These are phyloP conservation scores for Trichoderma guizhouense DNA, from an alignment of 2,329 filamentous ascomycete genomes.

Conservation along the genomic window DNA sequence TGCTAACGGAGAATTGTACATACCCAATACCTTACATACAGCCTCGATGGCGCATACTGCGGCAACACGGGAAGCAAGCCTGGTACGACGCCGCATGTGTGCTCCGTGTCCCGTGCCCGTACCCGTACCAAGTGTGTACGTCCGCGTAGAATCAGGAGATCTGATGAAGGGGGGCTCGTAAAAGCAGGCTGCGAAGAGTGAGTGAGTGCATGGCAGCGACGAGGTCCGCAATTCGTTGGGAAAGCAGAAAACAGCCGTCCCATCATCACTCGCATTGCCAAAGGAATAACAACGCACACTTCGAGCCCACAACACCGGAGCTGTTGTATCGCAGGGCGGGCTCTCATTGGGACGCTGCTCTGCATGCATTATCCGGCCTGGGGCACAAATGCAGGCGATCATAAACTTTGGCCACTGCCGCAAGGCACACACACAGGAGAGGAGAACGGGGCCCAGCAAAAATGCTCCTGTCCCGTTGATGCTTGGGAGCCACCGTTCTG, in stretches of 20 bases:
- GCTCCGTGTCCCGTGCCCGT: not conserved
- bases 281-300: conserved; percentile 18
- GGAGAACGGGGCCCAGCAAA: conserved; percentile 6
- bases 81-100: conserved; percentile 7
- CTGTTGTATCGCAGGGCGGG: conserved; percentile 9
- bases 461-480: not conserved
- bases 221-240: conserved; percentile 10
- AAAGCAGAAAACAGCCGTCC: conserved; percentile 6
- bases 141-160: not conserved
- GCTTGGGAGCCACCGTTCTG: not conserved
- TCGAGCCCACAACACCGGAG: conserved; percentile 12
- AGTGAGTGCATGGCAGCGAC: conserved; percentile 4
- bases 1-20: not conserved
- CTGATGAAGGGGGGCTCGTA: not conserved
- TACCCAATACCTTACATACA: not conserved
- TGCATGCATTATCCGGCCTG: conserved; percentile 17
- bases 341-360: conserved; percentile 8
- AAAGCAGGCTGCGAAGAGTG: not conserved
- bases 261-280: conserved; percentile 17
- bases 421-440: conserved; percentile 20
- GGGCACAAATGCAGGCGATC: conserved; percentile 19
- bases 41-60: conserved; percentile 2
- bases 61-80: not conserved
- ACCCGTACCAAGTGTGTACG: not conserved
- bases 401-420: conserved; percentile 18